phyloP scores from a whole-genome alignment of 371 early-diverging fungal genomes.

The Mortierella sp. region DNA sequence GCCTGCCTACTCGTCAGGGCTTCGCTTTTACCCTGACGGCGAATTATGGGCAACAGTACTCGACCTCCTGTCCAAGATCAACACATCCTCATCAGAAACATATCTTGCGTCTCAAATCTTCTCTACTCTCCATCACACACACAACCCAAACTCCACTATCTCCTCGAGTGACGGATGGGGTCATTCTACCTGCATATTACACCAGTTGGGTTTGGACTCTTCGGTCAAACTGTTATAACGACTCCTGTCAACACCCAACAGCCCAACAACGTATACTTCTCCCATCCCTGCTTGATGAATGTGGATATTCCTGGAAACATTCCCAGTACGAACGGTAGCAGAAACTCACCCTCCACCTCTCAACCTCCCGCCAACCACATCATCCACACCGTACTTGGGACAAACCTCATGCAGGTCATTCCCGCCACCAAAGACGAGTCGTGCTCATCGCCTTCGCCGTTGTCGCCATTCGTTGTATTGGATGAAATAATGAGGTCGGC shows the following conservation, averaged over 20 bases:
- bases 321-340: background rate
- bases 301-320: background rate
- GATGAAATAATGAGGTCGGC: background rate
- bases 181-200: background rate
- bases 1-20: constrained; percentile 71
- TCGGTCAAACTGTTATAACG: too few species aligned
- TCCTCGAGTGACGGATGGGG: background rate
- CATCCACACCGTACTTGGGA: background rate
- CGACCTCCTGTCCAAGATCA: too few species aligned
- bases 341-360: background rate
- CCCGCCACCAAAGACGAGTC: background rate
- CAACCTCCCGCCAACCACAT: background rate
- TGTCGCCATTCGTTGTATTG: background rate
- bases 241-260: too few species aligned
- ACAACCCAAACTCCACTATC: background rate
- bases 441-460: background rate
- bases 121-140: background rate
- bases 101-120: too few species aligned
- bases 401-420: background rate
- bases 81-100: too few species aligned
- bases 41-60: constrained; percentile 76
- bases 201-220: background rate
- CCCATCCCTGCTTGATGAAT: background rate
- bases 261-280: background rate
- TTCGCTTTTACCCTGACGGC: constrained; percentile 64